Base-by-base conservation (phyloP, 2,329 filamentous ascomycete genomes). In the Emmonsiellopsis sp. region DNA sequence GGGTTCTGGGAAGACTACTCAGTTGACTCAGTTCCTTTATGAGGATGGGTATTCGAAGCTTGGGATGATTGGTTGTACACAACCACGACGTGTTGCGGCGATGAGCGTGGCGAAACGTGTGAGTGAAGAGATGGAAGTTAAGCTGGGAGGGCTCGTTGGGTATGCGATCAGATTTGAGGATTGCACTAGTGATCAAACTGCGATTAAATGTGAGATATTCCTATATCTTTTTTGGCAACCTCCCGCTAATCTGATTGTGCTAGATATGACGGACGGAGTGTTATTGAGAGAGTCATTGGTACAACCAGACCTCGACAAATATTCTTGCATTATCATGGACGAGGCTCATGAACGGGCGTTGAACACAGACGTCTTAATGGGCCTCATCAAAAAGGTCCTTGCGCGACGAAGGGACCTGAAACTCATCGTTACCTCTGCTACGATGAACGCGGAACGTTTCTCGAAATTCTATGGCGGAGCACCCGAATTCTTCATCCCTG, bases 101-200 rank as follows among this genome's bases (percentile, higher is more conserved):
- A 98, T 98, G 93, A 96, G 91, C 73, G 93, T 98, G 31, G 93
- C 93, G 1, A 97, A 97, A 70, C 90, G 93, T 76, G 93, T 98
- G 40, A 89, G 89, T 54, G 93, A 98, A 72, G 93, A 98, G 73
- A 98, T 98, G 94, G 88, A 95, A 61, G 90, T 95, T 44, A 85
- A 85, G 54, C 76, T 98, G 8, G 93, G 93, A 48, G 85, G 86
- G 54, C 81, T 85, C 0, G 94, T 98, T 38, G 93, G 93, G 32
- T 98, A 98, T 69, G 90, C 93, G 0, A 98, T 98, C 67, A 90
- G 93, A 52, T 98, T 98, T 64, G 93, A 98, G 67, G 94, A 98
- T 68, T 96, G 91, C 70, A 98, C 93, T 1, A 95, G 89, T 75
- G 89, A 90, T 61, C 87, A 97, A 54, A 98, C 93, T 0, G 79